These are phyloP conservation scores for Niebla homalea DNA, from an alignment of 495 filamentous ascomycete species.

Conservation along the genomic window DNA sequence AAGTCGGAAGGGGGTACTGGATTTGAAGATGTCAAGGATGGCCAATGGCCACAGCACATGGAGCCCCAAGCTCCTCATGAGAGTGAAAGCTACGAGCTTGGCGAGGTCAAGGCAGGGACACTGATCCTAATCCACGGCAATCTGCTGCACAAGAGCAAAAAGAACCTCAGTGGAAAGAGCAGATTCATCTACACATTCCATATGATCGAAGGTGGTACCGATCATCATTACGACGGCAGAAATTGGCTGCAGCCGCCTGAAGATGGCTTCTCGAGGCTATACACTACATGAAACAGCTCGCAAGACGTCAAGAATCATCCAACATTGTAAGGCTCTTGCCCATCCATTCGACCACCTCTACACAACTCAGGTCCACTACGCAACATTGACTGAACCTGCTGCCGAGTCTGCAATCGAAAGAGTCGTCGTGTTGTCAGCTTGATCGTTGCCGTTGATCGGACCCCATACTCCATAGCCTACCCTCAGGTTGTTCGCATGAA, in stretches of 20 bases:
- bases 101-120: slow-evolving; percentile 75
- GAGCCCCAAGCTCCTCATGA: slow-evolving; percentile 14
- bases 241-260: slow-evolving; percentile 88
- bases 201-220: slow-evolving; percentile 75
- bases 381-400: too few species aligned
- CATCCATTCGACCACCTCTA: not conserved
- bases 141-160: slow-evolving; percentile 89
- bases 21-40: slow-evolving; percentile 33
- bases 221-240: slow-evolving; percentile 69
- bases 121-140: slow-evolving; percentile 95
- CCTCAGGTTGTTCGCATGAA: too few species aligned
- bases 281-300: slow-evolving; percentile 7
- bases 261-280: slow-evolving; percentile 62
- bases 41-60: slow-evolving; percentile 29
- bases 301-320: not conserved
- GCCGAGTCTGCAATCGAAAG: too few species aligned
- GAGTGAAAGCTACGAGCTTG: slow-evolving; percentile 47
- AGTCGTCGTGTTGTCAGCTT: too few species aligned
- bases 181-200: slow-evolving; percentile 97
- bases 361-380: too few species aligned
- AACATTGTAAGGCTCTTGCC: not conserved
- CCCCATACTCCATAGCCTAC: too few species aligned
- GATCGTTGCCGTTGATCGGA: too few species aligned
- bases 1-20: slow-evolving; percentile 38
- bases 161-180: slow-evolving; percentile 69